Evolutionary conservation across 495 filamentous ascomycete genomes (phyloP).

Genomic region (Penicillium simplicissimum): DNA sequence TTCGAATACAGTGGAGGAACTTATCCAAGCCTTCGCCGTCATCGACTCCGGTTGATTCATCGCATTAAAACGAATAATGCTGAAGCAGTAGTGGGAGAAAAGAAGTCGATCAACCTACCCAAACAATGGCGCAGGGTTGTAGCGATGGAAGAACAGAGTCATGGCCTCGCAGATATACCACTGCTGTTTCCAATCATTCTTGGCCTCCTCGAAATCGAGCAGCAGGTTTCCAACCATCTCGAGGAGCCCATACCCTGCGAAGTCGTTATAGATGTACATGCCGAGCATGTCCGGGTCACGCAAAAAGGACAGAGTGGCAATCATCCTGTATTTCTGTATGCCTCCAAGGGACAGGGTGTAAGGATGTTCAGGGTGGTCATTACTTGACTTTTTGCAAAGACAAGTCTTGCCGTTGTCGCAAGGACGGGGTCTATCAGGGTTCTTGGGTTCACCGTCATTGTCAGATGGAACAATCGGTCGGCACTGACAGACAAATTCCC

Average conservation of each 20-base stretch:
- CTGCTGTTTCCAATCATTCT: slow-evolving; percentile 32
- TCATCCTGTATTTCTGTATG: background rate
- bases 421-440: background rate
- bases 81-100: background rate
- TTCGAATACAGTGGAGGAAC: slow-evolving; percentile 20
- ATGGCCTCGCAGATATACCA: slow-evolving; percentile 39
- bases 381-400: background rate
- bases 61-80: background rate
- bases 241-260: slow-evolving; percentile 34
- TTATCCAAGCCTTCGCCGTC: slow-evolving; percentile 21
- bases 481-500: background rate
- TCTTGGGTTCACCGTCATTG: slow-evolving; percentile 5
- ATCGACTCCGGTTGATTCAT: slow-evolving; percentile 20
- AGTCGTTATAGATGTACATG: slow-evolving; percentile 47
- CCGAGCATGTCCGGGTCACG: slow-evolving; percentile 36
- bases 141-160: slow-evolving; percentile 20
- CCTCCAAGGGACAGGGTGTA: background rate
- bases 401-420: slow-evolving; percentile 4
- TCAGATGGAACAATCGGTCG: background rate
- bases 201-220: slow-evolving; percentile 36
- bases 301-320: background rate
- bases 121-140: slow-evolving; percentile 15
- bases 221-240: slow-evolving; percentile 46
- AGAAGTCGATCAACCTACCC: slow-evolving; percentile 5
- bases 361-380: slow-evolving; percentile 1